These are phyloP conservation scores for Aspergillus nomiae DNA, from an alignment of 2,329 filamentous ascomycete genomes.

Conservation along the genomic window DNA sequence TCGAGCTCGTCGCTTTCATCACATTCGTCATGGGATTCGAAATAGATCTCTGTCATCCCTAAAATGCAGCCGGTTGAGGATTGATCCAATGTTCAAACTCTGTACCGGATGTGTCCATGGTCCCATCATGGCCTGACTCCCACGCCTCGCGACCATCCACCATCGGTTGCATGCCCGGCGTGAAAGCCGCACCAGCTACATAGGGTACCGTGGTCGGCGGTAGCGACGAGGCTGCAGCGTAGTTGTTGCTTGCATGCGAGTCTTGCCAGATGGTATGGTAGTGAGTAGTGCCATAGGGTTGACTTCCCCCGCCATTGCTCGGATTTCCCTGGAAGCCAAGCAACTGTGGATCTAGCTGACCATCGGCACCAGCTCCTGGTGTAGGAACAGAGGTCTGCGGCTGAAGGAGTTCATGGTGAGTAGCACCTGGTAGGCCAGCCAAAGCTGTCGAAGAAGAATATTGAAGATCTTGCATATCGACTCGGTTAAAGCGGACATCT, in stretches of 20 bases:
- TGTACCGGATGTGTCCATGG: conserved; percentile 41
- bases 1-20: conserved; percentile 16
- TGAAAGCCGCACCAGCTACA: conserved; percentile 19
- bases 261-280: conserved; percentile 28
- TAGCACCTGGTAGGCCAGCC: conserved; percentile 45
- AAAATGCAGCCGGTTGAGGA: conserved; percentile 22
- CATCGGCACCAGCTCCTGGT: conserved; percentile 26
- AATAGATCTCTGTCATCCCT: not conserved
- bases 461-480: conserved; percentile 29
- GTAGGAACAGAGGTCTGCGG: conserved; percentile 30
- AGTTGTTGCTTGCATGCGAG: conserved; percentile 18
- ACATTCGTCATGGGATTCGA: conserved; percentile 8
- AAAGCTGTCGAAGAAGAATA: conserved; percentile 38
- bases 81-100: conserved; percentile 53
- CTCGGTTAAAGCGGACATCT: conserved; percentile 48
- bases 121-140: conserved; percentile 40
- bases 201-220: conserved; percentile 17
- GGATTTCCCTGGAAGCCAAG: conserved; percentile 32
- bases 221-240: conserved; percentile 20
- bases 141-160: conserved; percentile 38
- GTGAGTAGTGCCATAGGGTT: conserved; percentile 19
- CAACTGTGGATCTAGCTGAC: conserved; percentile 47
- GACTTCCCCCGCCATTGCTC: conserved; percentile 13
- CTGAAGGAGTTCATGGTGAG: conserved; percentile 47
- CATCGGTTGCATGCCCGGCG: conserved; percentile 34